Evolutionary conservation across 495 filamentous ascomycete species (phyloP).

Genomic region (Neurospora sp.): DNA sequence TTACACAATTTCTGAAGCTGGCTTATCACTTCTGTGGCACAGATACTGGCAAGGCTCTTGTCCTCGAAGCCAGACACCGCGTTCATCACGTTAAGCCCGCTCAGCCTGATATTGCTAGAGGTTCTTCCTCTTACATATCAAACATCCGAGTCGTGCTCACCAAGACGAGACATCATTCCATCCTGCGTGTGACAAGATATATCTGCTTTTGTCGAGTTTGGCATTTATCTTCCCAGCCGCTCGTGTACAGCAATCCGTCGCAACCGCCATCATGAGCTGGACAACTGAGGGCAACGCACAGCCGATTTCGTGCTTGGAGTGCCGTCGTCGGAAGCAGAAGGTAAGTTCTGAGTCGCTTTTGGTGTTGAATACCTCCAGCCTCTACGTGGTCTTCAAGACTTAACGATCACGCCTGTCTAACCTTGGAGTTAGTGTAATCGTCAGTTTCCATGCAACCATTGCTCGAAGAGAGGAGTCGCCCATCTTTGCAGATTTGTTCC

Average conservation of each 20-base stretch:
- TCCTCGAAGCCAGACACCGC: background rate
- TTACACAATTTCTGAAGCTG: background rate
- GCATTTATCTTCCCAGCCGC: background rate
- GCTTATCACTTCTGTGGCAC: background rate
- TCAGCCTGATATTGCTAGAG: background rate
- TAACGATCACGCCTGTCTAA: slow-evolving; percentile 4
- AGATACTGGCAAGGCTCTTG: background rate
- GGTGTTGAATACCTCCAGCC: background rate
- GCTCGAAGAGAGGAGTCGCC: slow-evolving; percentile 27
- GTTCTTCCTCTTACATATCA: background rate
- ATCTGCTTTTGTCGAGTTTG: background rate
- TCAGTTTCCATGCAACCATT: slow-evolving; percentile 37
- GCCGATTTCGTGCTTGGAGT: slow-evolving; percentile 25
- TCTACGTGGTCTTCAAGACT: background rate
- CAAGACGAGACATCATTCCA: slow-evolving; percentile 2
- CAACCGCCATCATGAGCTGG: background rate
- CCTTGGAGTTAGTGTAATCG: slow-evolving; percentile 27
- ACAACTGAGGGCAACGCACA: background rate
- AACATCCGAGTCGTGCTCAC: background rate
- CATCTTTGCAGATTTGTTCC: slow-evolving; percentile 28
- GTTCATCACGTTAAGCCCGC: background rate
- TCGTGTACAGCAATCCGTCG: background rate
- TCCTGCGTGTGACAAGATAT: background rate
- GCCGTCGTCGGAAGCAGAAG: slow-evolving; percentile 35
- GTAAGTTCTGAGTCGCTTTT: slow-evolving; percentile 8